phyloP scores from a whole-genome alignment of 371 early-diverging fungal species.

The Rhizopus delemar region DNA sequence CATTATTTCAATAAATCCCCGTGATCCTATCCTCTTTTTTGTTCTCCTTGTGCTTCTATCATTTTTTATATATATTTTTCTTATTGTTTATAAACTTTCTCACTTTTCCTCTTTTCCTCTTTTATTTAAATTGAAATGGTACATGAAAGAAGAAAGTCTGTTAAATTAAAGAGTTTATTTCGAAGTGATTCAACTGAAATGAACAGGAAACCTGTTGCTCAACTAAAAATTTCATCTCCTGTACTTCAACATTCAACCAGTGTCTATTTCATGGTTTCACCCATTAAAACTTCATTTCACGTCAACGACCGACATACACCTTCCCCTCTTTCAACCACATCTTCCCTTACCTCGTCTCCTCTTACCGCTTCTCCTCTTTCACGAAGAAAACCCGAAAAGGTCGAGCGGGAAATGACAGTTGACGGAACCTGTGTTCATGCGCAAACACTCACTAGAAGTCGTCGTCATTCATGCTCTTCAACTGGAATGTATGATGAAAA shows the following conservation, averaged over 20 bases:
- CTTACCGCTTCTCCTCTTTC: background rate
- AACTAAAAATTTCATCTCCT: constrained; percentile 26
- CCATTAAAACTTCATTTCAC: constrained; percentile 27
- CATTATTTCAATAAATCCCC: no score
- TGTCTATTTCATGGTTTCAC: constrained; percentile 39
- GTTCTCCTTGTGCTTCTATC: no score
- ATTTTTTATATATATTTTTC: no score
- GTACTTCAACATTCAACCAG: constrained; percentile 39
- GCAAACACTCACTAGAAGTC: background rate
- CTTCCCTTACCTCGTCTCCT: background rate
- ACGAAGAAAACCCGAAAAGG: background rate
- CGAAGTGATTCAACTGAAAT: no score
- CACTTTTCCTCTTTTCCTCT: background rate
- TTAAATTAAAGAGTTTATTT: no score
- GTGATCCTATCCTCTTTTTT: no score
- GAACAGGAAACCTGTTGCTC: background rate
- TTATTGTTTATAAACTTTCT: background rate
- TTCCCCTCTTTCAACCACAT: constrained; percentile 19
- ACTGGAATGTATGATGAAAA: constrained; percentile 2
- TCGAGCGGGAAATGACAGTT: background rate
- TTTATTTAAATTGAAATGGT: background rate
- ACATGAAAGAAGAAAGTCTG: background rate
- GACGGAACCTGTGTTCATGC: background rate
- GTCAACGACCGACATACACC: constrained; percentile 27
- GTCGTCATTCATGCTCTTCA: constrained; percentile 20